Percentiles rank a stretch among this genome's conserved stretches.
phyloP scores from a whole-genome alignment of 768 basidiomycete species.

The Tremella mesenterica region DNA sequence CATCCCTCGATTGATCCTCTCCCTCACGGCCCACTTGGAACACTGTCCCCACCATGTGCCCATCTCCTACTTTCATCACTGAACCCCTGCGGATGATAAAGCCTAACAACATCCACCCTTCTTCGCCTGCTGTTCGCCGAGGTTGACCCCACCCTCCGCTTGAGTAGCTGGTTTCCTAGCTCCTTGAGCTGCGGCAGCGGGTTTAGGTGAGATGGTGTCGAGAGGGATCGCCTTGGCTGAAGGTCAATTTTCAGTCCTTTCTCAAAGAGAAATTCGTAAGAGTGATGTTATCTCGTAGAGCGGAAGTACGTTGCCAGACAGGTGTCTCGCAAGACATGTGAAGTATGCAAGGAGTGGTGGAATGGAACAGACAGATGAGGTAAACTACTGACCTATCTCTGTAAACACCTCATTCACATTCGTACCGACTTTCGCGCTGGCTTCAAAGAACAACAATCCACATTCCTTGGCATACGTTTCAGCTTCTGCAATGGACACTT shows the following conservation, averaged over 20 bases:
- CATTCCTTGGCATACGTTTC: conserved; percentile 92
- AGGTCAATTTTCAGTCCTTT: too few relatives aligned
- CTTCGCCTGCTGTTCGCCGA: conserved; percentile 39
- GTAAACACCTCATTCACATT: conserved; percentile 95
- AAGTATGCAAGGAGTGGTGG: too few relatives aligned
- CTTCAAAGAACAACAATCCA: conserved; percentile 93
- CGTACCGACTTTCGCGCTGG: conserved; percentile 68
- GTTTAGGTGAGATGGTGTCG: conserved; percentile 80
- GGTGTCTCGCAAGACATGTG: too few relatives aligned
- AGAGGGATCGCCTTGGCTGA: conserved; percentile 80
- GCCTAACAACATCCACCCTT: conserved; percentile 43
- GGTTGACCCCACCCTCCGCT: conserved; percentile 8
- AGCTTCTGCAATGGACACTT: conserved; percentile 90
- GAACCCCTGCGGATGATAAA: too few relatives aligned
- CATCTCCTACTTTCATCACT: too few relatives aligned
- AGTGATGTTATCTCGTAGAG: too few relatives aligned
- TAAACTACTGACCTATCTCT: conserved; percentile 68
- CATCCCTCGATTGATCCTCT: too few relatives aligned
- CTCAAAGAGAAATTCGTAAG: too few relatives aligned
- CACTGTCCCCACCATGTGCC: too few relatives aligned
- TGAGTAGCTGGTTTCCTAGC: conserved; percentile 10
- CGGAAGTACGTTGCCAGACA: too few relatives aligned
- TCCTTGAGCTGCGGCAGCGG: conserved; percentile 52
- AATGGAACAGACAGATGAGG: too few relatives aligned
- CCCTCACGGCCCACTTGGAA: too few relatives aligned